Evolutionary conservation across 768 basidiomycete genomes (phyloP).

Genomic region (Lentinula sp.): DNA sequence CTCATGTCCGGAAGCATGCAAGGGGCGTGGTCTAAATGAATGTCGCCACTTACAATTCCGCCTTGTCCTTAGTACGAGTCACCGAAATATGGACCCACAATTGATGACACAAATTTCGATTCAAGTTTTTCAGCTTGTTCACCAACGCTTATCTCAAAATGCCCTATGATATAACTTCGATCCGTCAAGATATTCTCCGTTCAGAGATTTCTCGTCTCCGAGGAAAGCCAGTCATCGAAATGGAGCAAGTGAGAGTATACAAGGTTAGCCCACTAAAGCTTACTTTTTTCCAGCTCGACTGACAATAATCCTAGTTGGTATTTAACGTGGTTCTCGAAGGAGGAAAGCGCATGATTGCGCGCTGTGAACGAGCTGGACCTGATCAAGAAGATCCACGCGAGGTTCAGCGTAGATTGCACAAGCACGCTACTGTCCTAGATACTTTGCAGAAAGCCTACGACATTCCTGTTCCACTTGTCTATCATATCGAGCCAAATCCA

Average conservation of each 20-base stretch:
- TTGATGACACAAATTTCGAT: too few relatives aligned
- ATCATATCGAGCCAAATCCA: too few relatives aligned
- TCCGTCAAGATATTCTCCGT: neutral
- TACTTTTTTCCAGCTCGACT: neutral
- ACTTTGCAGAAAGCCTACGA: too few relatives aligned
- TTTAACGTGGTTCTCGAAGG: neutral
- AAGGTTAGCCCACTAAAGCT: neutral
- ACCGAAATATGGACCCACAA: too few relatives aligned
- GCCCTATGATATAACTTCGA: conserved; percentile 18
- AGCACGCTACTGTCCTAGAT: too few relatives aligned
- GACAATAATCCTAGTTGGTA: neutral
- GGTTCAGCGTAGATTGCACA: too few relatives aligned
- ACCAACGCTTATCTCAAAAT: conserved; percentile 26
- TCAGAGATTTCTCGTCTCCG: neutral
- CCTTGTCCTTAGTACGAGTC: too few relatives aligned
- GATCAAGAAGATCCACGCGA: neutral
- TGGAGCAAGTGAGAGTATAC: neutral
- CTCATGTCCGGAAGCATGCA: too few relatives aligned
- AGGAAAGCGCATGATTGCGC: neutral
- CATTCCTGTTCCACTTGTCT: too few relatives aligned
- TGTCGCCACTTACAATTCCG: neutral
- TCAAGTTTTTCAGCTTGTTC: conserved; percentile 36
- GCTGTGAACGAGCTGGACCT: neutral
- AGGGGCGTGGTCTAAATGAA: too few relatives aligned
- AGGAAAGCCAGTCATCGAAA: neutral